A percentile compares a stretch with the other conserved stretches of the same genome.
These are phyloP conservation scores for Blumeria hordei DNA, from an alignment of 2,329 filamentous ascomycete species.

Conservation along the genomic window DNA sequence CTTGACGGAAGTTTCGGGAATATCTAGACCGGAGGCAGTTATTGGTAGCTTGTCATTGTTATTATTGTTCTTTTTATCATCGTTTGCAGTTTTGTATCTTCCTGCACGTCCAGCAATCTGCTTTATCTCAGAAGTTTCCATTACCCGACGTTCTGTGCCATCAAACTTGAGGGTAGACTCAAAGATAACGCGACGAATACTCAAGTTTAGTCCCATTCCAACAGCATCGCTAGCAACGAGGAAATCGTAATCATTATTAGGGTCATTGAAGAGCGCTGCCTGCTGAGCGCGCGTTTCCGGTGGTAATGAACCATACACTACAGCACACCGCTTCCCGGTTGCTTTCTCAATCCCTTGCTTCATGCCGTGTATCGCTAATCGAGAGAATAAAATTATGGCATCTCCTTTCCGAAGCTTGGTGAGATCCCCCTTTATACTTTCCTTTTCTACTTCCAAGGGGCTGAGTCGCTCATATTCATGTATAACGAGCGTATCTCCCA, in stretches of 20 bases:
- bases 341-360: slow-evolving; percentile 51
- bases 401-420: slow-evolving; percentile 62
- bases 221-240: slow-evolving; percentile 88
- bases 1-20: background rate
- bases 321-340: slow-evolving; percentile 63
- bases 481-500: slow-evolving; percentile 62
- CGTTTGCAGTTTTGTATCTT: slow-evolving; percentile 50
- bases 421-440: slow-evolving; percentile 39
- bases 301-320: slow-evolving; percentile 78
- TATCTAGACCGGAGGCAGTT: background rate
- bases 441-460: slow-evolving; percentile 39
- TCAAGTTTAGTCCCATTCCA: slow-evolving; percentile 89
- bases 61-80: slow-evolving; percentile 19
- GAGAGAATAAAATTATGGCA: slow-evolving; percentile 68
- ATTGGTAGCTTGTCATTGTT: background rate
- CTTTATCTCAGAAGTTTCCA: slow-evolving; percentile 61
- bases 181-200: slow-evolving; percentile 76
- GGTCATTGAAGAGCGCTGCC: slow-evolving; percentile 82
- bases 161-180: slow-evolving; percentile 54
- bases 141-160: slow-evolving; percentile 27
- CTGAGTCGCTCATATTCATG: slow-evolving; percentile 70
- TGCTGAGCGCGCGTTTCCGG: slow-evolving; percentile 85
- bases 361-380: slow-evolving; percentile 56
- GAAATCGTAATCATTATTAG: slow-evolving; percentile 84
- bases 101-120: slow-evolving; percentile 89